Base-by-base conservation (phyloP, 331 rosid genomes). In the Phaseolus coccineus region DNA sequence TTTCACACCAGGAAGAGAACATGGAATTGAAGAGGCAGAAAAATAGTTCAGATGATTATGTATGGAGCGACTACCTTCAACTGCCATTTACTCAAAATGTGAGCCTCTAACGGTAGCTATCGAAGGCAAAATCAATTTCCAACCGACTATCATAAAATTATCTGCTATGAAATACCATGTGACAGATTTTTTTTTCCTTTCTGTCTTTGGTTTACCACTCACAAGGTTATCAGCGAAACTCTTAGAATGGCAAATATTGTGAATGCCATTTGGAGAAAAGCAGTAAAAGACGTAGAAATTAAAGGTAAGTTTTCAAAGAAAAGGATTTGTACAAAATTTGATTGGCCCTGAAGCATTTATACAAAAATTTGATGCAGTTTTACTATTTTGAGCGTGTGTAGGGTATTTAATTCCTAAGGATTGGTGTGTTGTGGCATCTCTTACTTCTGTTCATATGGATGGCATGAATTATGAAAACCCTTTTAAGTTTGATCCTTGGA, bases 231-330 rank as follows among this genome's bases (percentile, higher is more conserved):
- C 30, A 76, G 69, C 14, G 77, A 55, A 68, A 74, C 81, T 39
- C 77, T 80, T 27, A 88, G 97, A 86, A 79, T 93, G 87, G 91
- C 95, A 68, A 91, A 93, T 79, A 91, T 93, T 74, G 86, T 93
- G 83, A 93, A 93, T 82, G 98, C 88, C n/a, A 84, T 93, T 30
- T 93, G 98, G 98, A 90, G 98, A 76, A 93, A 84, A 90, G 89
- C 95, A 80, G 84, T 77, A 15, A 87, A 82, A 80, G 93, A 91
- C 46, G 90, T 93, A 10, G 82, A 90, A 55, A 87, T 93, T 74
- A 85, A 90, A 87, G 97, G 91, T 84, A 5, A 28, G 69, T 47
- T 51, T 28, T 52, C 33, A 16, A 37, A 55, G 40, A 50, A 9
- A 11, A 28, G 25, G 40, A 25, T 30, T 13, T 76, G 1, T 63